phyloP scores from a whole-genome alignment of 345 rosid genomes.

The Arabidopsis thaliana region DNA sequence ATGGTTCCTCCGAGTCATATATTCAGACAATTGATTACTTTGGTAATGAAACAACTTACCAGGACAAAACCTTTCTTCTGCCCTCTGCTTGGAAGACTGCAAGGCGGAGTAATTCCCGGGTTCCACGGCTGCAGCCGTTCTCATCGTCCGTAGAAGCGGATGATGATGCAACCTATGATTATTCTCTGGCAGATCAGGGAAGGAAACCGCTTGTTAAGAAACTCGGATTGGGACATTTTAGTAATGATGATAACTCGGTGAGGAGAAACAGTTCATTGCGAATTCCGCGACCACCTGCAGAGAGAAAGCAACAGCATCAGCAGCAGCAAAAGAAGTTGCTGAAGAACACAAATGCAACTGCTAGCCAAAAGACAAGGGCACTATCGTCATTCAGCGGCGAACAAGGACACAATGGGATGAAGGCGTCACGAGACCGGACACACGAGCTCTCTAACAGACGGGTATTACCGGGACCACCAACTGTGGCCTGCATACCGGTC shows the following conservation, averaged over 20 bases:
- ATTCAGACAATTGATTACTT: conserved; percentile 50
- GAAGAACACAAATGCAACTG: conserved; percentile 62
- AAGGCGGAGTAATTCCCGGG: conserved; percentile 79
- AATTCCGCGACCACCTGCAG: conserved; percentile 50
- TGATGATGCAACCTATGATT: conserved; percentile 44
- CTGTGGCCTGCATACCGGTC: conserved; percentile 97
- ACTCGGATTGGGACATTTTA: conserved; percentile 44
- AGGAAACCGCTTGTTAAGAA: conserved; percentile 51
- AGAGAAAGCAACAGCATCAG: conserved; percentile 51
- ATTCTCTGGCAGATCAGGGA: conserved; percentile 51
- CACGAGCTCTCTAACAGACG: conserved; percentile 70
- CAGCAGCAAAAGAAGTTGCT: conserved; percentile 53
- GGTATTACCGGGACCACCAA: conserved; percentile 69
- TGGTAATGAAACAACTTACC: conserved; percentile 55
- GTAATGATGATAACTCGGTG: conserved; percentile 50
- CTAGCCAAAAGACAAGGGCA: conserved; percentile 84
- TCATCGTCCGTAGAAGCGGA: conserved; percentile 53
- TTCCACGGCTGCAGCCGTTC: conserved; percentile 67
- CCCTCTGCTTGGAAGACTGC: conserved; percentile 94
- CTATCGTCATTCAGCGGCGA: conserved; percentile 77
- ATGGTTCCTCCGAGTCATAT: conserved; percentile 69
- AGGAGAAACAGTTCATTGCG: conserved; percentile 53
- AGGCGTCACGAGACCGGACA: conserved; percentile 47
- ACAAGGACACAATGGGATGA: conserved; percentile 51
- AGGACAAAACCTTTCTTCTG: conserved; percentile 56